phyloP scores from a whole-genome alignment of 306 rosid genomes.

The Prunus padus region DNA sequence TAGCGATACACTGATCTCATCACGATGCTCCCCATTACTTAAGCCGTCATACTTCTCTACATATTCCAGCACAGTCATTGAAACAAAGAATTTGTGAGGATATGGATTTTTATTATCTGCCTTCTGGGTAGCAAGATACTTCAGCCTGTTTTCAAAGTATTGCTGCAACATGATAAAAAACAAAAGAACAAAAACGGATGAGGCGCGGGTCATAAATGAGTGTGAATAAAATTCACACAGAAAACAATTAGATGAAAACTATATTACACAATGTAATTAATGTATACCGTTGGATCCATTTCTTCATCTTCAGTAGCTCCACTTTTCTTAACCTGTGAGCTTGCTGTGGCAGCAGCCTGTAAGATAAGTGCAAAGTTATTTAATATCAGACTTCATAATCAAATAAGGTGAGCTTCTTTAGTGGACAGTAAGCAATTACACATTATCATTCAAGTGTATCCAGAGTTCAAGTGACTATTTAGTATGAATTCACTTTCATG shows the following conservation, averaged over 20 bases:
- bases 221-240: neutral
- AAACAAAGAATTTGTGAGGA: slow-evolving; percentile 77
- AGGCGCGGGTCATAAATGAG: neutral
- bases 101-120: slow-evolving; percentile 59
- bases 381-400: slow-evolving; percentile 6
- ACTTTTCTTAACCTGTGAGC: slow-evolving; percentile 49
- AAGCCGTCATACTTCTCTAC: slow-evolving; percentile 46
- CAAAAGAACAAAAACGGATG: neutral
- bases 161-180: slow-evolving; percentile 51
- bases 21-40: slow-evolving; percentile 70
- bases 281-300: slow-evolving; percentile 84
- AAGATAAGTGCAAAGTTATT: slow-evolving; percentile 4
- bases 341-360: slow-evolving; percentile 54
- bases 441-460: neutral
- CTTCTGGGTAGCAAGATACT: slow-evolving; percentile 56
- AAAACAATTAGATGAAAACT: neutral
- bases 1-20: slow-evolving; percentile 58
- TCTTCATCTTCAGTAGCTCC: slow-evolving; percentile 68
- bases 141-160: slow-evolving; percentile 78
- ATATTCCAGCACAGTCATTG: slow-evolving; percentile 52
- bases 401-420: neutral
- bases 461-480: neutral
- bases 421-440: neutral
- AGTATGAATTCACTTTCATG: neutral
- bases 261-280: neutral